Base-by-base conservation (phyloP, 257 asterid species). In the Solanum dulcamara region DNA sequence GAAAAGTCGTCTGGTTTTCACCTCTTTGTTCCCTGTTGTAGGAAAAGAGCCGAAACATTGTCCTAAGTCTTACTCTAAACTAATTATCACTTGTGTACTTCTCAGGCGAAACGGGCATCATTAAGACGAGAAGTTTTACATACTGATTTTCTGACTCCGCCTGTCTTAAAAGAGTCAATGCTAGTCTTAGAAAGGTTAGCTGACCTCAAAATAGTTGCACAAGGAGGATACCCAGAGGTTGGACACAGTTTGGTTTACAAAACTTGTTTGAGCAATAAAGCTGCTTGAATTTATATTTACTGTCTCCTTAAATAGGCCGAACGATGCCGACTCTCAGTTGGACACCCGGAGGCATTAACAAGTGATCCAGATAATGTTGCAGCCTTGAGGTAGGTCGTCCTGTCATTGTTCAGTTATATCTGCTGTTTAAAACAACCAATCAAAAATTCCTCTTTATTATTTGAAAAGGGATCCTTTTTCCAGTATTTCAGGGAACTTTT, bases 211-310 rank as follows among this genome's bases (percentile, higher is more conserved):
- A 38, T 86, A 81, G 91, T 95, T 84, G 92, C 93, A 55, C 95
- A 88, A 88, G 98, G 99, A 88, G 99, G 99, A 89, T 95, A 95
- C 85, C 99, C 98, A 14, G 95, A 97, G 98, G 99, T 95, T 80
- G 86, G 89, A 40, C 33, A 59, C 46, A 37, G 35, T 86, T 28
- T 60, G 37, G 80, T 57, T 14, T 38, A 20, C 70, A 79, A 10
- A 77, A 77, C 66, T 10, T 30, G 44, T 79, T 79, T 79, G 44
- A 30, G 66, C 26, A 80, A 37, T 62, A 46, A 85, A 40, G 67
- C 10, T 87, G 85, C 50, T 85, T 80, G 50, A 66, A 74, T 51
- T 33, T 37, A 24, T 51, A 83, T 42, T 55, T 20, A 4, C 46
- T 68, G 84, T 67, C 35, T 84, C 18, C 83, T 42, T 88, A 84